Evolutionary conservation across 2,329 filamentous ascomycete genomes (phyloP).

Genomic region (Fusarium sp.): DNA sequence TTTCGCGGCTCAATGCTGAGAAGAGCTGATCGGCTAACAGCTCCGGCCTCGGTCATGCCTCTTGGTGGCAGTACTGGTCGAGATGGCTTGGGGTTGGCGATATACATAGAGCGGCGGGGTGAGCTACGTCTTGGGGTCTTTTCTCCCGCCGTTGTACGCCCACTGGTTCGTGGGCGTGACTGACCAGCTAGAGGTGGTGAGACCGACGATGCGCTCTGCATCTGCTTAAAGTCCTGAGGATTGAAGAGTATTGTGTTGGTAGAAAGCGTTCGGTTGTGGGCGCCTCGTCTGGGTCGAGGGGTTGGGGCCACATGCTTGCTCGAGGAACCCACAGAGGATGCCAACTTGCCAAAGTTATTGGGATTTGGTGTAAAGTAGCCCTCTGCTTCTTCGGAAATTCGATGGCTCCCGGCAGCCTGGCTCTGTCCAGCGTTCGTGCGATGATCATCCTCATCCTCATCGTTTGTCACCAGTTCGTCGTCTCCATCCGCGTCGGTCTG

Average conservation of each 20-base stretch:
- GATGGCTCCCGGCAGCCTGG: conserved; percentile 47
- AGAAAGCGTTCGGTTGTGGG: conserved; percentile 82
- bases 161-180: conserved; percentile 57
- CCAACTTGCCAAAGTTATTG: conserved; percentile 57
- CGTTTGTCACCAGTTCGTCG: conserved; percentile 88
- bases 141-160: conserved; percentile 49
- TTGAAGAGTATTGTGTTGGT: conserved; percentile 89
- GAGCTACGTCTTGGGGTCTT: conserved; percentile 63
- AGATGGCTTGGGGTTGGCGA: conserved; percentile 63
- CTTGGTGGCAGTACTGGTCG: conserved; percentile 69
- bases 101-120: conserved; percentile 62
- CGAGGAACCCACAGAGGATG: conserved; percentile 55
- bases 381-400: conserved; percentile 54
- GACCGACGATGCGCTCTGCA: conserved; percentile 59
- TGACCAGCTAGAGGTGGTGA: conserved; percentile 56
- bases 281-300: conserved; percentile 56
- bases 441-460: conserved; percentile 76
- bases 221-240: conserved; percentile 66
- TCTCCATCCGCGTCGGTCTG: conserved; percentile 90
- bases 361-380: conserved; percentile 70
- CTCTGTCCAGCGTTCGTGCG: conserved; percentile 59
- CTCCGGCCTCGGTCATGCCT: conserved; percentile 54
- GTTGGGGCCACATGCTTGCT: conserved; percentile 51
- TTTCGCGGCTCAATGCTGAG: conserved; percentile 65
- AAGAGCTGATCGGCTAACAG: conserved; percentile 62